These are phyloP conservation scores for Afroboletus lepidellus DNA, from an alignment of 1,284 basidiomycete genomes.

Conservation along the genomic window DNA sequence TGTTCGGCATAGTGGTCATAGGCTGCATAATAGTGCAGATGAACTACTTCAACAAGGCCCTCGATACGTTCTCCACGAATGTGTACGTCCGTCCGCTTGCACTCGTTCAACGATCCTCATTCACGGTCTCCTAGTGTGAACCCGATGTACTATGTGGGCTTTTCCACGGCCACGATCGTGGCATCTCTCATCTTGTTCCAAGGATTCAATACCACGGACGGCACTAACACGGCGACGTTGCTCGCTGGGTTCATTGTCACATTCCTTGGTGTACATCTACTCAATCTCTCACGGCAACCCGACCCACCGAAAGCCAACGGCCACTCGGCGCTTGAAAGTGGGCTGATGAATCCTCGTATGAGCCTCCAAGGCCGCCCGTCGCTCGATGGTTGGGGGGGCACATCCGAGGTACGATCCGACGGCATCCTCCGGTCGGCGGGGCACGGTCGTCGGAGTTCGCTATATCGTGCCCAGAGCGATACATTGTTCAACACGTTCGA, in stretches of 20 bases:
- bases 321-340: constrained; percentile 62
- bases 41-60: constrained; percentile 99
- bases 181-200: constrained; percentile 96
- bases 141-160: constrained; percentile 98
- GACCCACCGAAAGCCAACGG: constrained; percentile 43
- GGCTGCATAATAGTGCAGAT: constrained; percentile 93
- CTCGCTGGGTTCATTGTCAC: constrained; percentile 86
- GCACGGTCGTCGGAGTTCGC: constrained; percentile 51
- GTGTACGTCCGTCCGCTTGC: constrained; percentile 61
- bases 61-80: constrained; percentile 97
- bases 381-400: constrained; percentile 66
- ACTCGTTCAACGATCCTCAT: constrained; percentile 11
- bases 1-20: constrained; percentile 84
- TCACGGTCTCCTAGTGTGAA: constrained; percentile 62
- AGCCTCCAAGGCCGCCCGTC: constrained; percentile 69
- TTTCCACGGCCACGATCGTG: constrained; percentile 94
- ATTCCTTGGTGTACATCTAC: constrained; percentile 89
- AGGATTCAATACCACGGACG: constrained; percentile 91
- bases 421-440: constrained; percentile 36
- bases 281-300: constrained; percentile 78
- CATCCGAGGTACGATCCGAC: constrained; percentile 34
- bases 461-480: constrained; percentile 58
- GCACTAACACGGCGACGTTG: constrained; percentile 80
- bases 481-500: constrained; percentile 67
- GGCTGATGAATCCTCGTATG: constrained; percentile 74